A percentile compares a stretch with the other conserved stretches of the same genome.
Evolutionary conservation across 129 eudicot genomes (phyloP).

Genomic region (Pittosporum tobira): DNA sequence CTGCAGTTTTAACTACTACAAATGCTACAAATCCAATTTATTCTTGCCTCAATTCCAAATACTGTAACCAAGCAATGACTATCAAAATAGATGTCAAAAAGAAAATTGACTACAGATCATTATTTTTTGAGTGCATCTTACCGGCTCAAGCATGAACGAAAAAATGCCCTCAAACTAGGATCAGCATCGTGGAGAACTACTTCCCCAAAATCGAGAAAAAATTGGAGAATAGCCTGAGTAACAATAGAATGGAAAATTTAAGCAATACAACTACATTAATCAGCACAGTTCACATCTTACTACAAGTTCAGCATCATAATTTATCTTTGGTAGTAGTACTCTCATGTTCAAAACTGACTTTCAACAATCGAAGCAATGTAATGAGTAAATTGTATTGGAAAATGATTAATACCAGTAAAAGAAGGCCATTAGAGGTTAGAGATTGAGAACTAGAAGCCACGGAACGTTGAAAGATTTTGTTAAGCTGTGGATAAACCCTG

Average conservation of each 20-base stretch:
- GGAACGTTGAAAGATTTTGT: constrained; percentile 71
- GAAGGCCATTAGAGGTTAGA: constrained; percentile 56
- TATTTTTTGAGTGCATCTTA: constrained; percentile 17
- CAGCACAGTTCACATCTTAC: too few species aligned
- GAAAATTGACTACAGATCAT: constrained; percentile 1
- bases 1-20: neutral
- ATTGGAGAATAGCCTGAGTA: constrained; percentile 76
- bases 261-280: neutral
- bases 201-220: constrained; percentile 83
- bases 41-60: too few species aligned
- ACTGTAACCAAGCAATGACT: neutral
- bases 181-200: constrained; percentile 85
- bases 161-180: constrained; percentile 72
- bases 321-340: too few species aligned
- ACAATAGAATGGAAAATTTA: neutral
- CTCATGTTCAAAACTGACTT: too few species aligned
- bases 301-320: too few species aligned
- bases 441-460: constrained; percentile 65
- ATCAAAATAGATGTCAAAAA: neutral
- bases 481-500: constrained; percentile 88
- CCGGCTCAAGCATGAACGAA: constrained; percentile 95
- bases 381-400: neutral
- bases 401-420: constrained; percentile 46
- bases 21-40: neutral
- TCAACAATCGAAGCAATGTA: too few species aligned